phyloP scores from a whole-genome alignment of 1,139 yeast genomes.

The Saccharomyces hybrid region DNA sequence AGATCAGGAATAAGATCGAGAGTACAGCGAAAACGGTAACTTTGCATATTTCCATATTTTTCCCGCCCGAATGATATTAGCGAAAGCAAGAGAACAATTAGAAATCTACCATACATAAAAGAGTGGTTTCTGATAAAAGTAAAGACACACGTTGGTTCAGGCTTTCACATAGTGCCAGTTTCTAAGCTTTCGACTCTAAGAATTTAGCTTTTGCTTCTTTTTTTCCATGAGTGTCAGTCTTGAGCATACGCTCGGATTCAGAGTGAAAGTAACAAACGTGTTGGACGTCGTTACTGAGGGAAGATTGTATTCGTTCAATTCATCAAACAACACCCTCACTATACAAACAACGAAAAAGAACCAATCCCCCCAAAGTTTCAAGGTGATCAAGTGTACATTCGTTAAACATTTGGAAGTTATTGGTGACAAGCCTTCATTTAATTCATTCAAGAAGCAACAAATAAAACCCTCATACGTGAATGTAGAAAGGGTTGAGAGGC shows the following conservation, averaged over 20 bases:
- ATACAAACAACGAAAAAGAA: slow-evolving; percentile 26
- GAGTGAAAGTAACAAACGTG: slow-evolving; percentile 55
- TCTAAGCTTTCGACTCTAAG: not conserved
- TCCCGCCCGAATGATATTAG: not conserved
- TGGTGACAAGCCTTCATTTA: slow-evolving; percentile 30
- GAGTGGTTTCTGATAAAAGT: not conserved
- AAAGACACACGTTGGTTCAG: not conserved
- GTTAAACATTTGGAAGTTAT: slow-evolving; percentile 47
- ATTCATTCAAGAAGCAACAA: slow-evolving; percentile 26
- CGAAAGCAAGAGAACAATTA: not conserved
- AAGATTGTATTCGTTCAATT: slow-evolving; percentile 52
- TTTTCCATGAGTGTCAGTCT: slow-evolving; percentile 24
- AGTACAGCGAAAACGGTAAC: not conserved
- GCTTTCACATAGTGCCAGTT: not conserved
- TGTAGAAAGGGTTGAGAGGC: slow-evolving; percentile 21
- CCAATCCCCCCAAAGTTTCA: slow-evolving; percentile 36
- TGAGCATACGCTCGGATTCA: slow-evolving; percentile 32
- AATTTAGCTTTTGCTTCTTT: not conserved
- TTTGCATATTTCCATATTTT: not conserved
- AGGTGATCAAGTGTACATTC: slow-evolving; percentile 51
- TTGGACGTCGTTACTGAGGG: slow-evolving; percentile 55
- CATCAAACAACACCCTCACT: slow-evolving; percentile 38
- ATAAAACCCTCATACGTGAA: slow-evolving; percentile 24
- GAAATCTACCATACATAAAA: not conserved
- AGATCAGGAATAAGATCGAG: not conserved